phyloP scores from a whole-genome alignment of 345 rosid species.

The Lumnitzera racemosa region DNA sequence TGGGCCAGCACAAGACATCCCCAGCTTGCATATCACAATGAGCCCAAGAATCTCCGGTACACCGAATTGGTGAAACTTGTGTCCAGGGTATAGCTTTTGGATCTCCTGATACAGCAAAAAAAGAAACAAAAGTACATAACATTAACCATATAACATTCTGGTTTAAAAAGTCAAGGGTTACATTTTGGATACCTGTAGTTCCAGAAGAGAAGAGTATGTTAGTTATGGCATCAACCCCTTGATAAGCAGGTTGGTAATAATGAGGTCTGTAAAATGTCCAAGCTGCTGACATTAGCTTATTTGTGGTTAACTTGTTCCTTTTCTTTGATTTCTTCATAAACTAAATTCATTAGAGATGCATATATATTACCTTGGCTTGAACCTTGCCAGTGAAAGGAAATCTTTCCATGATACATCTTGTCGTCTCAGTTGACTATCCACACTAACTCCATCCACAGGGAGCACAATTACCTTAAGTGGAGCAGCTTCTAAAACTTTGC shows the following conservation, averaged over 20 bases:
- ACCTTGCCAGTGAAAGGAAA: constrained; percentile 37
- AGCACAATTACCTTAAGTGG: constrained; percentile 66
- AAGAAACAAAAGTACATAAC: background rate
- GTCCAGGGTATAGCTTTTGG: constrained; percentile 99
- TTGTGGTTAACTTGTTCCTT: no score
- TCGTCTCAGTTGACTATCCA: constrained; percentile 48
- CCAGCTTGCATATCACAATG: constrained; percentile 51
- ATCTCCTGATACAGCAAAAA: constrained; percentile 42
- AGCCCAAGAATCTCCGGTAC: constrained; percentile 61
- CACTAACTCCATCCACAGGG: constrained; percentile 40
- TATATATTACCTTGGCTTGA: constrained; percentile 37
- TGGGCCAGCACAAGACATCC: constrained; percentile 75
- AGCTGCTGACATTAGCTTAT: no score
- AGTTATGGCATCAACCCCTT: constrained; percentile 43
- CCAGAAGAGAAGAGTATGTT: constrained; percentile 92
- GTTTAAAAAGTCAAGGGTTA: no score
- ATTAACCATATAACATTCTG: no score
- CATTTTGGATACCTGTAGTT: constrained; percentile 57
- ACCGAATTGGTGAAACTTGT: constrained; percentile 65
- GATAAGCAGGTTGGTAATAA: constrained; percentile 42
- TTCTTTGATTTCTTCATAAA: no score
- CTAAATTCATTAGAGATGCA: background rate
- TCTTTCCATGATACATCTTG: constrained; percentile 66
- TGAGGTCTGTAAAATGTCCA: constrained; percentile 29
- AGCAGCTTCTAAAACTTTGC: constrained; percentile 80